A percentile compares a stretch with the other conserved stretches of the same genome.
phyloP scores from a whole-genome alignment of 2,329 filamentous ascomycete species.

The Trichoderma aggressivum region DNA sequence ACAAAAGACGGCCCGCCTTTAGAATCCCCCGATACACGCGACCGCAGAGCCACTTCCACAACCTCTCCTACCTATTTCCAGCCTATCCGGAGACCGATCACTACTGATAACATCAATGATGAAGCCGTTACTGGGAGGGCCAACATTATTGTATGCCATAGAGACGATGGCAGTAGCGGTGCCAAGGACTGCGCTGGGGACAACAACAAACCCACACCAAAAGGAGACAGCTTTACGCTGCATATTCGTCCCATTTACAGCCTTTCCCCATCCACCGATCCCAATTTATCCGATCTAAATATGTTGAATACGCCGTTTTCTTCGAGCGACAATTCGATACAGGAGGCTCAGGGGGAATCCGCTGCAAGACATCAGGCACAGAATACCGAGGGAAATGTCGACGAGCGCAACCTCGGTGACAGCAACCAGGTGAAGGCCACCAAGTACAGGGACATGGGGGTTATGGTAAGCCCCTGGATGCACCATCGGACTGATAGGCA shows the following conservation, averaged over 20 bases:
- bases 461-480: conserved; percentile 21
- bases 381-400: not conserved
- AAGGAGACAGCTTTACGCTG: not conserved
- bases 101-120: not conserved
- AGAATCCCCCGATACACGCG: not conserved
- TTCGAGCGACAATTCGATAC: not conserved
- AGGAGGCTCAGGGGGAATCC: not conserved
- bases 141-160: too few relatives aligned
- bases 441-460: conserved; percentile 24
- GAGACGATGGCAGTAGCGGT: not conserved
- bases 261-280: not conserved
- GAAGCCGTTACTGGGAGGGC: not conserved
- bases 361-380: not conserved
- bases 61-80: not conserved
- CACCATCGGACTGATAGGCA: not conserved
- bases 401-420: not conserved
- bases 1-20: not conserved
- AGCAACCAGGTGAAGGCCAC: not conserved
- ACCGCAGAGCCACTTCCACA: not conserved
- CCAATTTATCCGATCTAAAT: not conserved
- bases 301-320: not conserved
- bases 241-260: not conserved
- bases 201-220: not conserved
- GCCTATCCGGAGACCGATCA: not conserved
- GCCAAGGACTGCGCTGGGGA: not conserved